Conservation (phyloP, 805 yeast genomes). For the Hanseniaspora opuntiae region DNA sequence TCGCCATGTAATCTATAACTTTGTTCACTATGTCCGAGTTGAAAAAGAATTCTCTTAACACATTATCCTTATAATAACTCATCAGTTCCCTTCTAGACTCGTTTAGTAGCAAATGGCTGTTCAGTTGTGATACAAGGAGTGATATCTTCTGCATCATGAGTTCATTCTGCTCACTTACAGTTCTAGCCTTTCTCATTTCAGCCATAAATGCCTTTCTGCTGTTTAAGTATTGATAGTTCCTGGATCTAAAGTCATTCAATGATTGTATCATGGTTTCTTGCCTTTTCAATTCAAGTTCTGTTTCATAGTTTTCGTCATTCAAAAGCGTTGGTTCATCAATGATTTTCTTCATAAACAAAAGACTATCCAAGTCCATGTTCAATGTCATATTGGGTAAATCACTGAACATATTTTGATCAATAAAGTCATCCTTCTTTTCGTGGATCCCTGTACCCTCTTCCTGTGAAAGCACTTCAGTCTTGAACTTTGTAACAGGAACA, state of each 20-base stretch:
- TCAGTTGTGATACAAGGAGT: conserved; percentile 37
- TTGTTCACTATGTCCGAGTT: conserved; percentile 38
- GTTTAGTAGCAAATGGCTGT: conserved; percentile 35
- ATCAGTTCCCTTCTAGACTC: conserved; percentile 9
- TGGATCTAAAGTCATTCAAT: background rate
- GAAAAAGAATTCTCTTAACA: background rate
- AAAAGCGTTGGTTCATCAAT: conserved; percentile 19
- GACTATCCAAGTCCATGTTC: conserved; percentile 16
- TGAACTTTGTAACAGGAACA: conserved; percentile 13
- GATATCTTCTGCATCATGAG: conserved; percentile 23
- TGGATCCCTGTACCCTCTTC: background rate
- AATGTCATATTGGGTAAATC: conserved; percentile 13
- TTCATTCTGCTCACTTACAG: conserved; percentile 15
- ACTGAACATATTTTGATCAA: background rate
- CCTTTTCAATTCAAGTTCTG: conserved; percentile 12
- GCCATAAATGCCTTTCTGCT: conserved; percentile 32
- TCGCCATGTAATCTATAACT: conserved; percentile 38
- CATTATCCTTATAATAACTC: conserved; percentile 1
- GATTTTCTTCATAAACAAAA: conserved; percentile 19
- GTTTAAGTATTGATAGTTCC: conserved; percentile 21
- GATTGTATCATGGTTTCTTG: conserved; percentile 12
- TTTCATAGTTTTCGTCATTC: conserved; percentile 15
- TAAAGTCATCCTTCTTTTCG: background rate
- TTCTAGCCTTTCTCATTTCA: conserved; percentile 33
- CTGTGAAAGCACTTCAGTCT: conserved; percentile 17